Evolutionary conservation across 169 alveolate genomes (phyloP), one percentile per base, ranked within the genome.

Genomic region (Theileria orientalis): DNA sequence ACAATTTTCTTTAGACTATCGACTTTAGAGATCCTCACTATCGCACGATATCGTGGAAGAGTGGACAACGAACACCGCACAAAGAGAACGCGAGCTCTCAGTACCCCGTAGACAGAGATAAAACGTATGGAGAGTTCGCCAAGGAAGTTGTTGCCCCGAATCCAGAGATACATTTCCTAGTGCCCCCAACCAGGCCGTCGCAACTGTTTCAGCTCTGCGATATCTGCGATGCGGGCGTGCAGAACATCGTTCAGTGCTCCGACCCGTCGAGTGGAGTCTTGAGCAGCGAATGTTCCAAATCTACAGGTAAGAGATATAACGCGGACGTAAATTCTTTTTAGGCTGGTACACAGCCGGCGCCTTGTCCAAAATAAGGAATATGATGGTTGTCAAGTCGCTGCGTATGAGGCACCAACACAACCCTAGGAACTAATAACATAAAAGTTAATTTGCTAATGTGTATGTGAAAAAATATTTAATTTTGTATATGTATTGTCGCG

Each of bases 141-240:
- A n/a, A 49, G 16, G 63, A 44, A 7, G 74, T 80, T 27, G 35
- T 46, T 8, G 23, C 42, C 21, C 73, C 73, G 37, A 80, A 80
- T 35, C 88, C 83, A 5, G 88, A 80, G 64, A 67, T 80, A 0
- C 88, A 80, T 52, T 80, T 80, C 74, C 57, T 80, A 47, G 25
- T 57, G 27, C 84, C 88, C 14, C 83, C 88, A 40, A 61, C 68
- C 25, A 33, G 88, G 33, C 88, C 83, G 16, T 80, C 88, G 30
- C 88, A 80, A 37, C 41, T 80, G 35, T 80, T 70, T 40, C 88
- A 80, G 35, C 40, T 80, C 19, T 80, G 88, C 44, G 88, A 80
- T 54, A 80, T 80, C 8, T 72, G 73, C 54, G 88, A 80, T 56
- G 88, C 88, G 0, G 83, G 79, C n/a, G 61, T 80, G 2, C 88